Percentiles rank a stretch among this genome's conserved stretches.
phyloP scores from a whole-genome alignment of 2,329 filamentous ascomycete species.

The Grosmannia serpens region DNA sequence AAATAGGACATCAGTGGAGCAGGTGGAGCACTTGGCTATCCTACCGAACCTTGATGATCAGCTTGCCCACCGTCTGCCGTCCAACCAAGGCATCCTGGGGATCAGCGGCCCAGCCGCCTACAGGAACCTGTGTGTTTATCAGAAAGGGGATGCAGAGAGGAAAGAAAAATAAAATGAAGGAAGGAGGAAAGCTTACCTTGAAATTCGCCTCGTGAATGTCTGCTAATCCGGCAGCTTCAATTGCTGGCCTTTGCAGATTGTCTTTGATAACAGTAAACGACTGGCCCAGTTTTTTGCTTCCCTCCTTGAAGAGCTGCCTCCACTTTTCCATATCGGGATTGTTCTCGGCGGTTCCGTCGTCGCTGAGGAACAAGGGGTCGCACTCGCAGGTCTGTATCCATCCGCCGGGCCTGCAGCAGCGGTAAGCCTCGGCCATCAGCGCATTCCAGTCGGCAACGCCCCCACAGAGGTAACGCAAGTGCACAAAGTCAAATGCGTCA shows the following conservation, averaged over 20 bases:
- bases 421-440: background rate
- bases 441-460: background rate
- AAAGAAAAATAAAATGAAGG: no score
- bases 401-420: background rate
- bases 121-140: background rate
- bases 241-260: no score
- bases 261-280: no score
- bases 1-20: no score
- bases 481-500: background rate
- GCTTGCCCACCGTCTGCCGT: conserved; percentile 13
- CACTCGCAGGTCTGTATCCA: background rate
- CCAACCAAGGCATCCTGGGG: conserved; percentile 10
- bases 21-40: no score
- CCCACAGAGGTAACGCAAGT: background rate
- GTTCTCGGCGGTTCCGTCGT: background rate
- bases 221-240: no score
- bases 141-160: background rate
- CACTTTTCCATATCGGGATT: background rate
- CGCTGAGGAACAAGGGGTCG: background rate
- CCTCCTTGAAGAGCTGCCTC: no score
- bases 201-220: no score
- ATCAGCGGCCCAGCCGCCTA: background rate
- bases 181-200: no score
- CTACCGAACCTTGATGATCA: conserved; percentile 6
- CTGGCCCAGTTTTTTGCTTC: no score